Conservation (phyloP, 441 rosid species). For the Brassica balearica region DNA sequence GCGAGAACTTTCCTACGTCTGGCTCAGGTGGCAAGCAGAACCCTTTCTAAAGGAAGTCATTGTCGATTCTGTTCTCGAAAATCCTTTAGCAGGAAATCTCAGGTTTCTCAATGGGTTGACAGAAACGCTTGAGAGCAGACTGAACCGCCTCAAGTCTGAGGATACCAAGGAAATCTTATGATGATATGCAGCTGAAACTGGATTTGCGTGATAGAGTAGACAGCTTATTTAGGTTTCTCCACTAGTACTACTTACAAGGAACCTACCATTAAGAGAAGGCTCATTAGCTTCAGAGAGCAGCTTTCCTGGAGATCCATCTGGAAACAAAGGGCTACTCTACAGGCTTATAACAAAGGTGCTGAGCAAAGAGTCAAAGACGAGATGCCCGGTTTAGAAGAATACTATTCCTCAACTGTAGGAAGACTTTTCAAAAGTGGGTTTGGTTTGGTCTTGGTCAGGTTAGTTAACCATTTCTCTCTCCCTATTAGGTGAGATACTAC, state of each 20-base stretch:
- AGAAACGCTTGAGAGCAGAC: slow-evolving; percentile 74
- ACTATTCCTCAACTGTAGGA: slow-evolving; percentile 95
- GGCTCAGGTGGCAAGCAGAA: slow-evolving; percentile 92
- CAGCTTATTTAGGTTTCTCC: slow-evolving; percentile 74
- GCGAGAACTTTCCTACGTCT: slow-evolving; percentile 92
- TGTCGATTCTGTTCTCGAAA: slow-evolving; percentile 75
- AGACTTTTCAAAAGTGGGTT: slow-evolving; percentile 94
- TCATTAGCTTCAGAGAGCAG: slow-evolving; percentile 56
- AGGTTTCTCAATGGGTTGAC: slow-evolving; percentile 73
- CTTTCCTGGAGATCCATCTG: slow-evolving; percentile 57
- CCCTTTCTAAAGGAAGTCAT: slow-evolving; percentile 86
- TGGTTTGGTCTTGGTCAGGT: slow-evolving; percentile 76
- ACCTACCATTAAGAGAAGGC: slow-evolving; percentile 61
- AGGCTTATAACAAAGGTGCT: slow-evolving; percentile 70
- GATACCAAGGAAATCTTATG: slow-evolving; percentile 59
- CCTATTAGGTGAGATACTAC: neutral
- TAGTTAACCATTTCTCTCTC: slow-evolving; percentile 26
- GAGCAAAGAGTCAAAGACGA: slow-evolving; percentile 52
- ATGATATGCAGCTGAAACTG: slow-evolving; percentile 82
- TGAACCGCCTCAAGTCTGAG: slow-evolving; percentile 50
- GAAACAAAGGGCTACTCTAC: slow-evolving; percentile 69
- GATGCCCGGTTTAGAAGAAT: slow-evolving; percentile 82
- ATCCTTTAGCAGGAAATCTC: slow-evolving; percentile 66
- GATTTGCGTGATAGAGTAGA: slow-evolving; percentile 90
- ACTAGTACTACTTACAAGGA: slow-evolving; percentile 60